Percentiles rank a stretch among this genome's conserved stretches.
Conservation (phyloP, 2,329 filamentous ascomycete species). For the Dactylellina leptospora region DNA sequence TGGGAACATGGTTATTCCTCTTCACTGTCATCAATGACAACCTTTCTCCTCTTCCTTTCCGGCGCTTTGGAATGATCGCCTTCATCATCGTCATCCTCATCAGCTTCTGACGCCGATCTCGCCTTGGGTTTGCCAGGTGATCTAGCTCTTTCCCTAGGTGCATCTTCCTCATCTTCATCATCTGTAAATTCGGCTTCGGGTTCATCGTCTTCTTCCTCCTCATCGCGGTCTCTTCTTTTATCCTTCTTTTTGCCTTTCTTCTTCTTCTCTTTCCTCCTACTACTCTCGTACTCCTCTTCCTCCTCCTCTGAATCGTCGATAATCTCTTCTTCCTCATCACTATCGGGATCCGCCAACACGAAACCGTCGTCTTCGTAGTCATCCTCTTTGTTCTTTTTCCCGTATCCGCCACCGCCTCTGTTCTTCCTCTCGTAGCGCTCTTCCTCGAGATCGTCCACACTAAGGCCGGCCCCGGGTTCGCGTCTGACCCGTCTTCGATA, state of each 20-base stretch:
- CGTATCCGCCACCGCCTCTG: slow-evolving; percentile 63
- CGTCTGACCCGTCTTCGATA: slow-evolving; percentile 58
- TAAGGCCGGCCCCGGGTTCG: slow-evolving; percentile 63
- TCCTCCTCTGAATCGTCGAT: slow-evolving; percentile 56
- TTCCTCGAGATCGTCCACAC: slow-evolving; percentile 68
- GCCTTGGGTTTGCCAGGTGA: slow-evolving; percentile 42
- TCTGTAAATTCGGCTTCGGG: slow-evolving; percentile 56
- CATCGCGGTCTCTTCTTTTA: slow-evolving; percentile 49
- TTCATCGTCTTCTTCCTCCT: slow-evolving; percentile 55
- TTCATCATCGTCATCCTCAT: slow-evolving; percentile 46
- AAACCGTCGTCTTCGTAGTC: slow-evolving; percentile 66
- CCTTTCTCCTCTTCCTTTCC: slow-evolving; percentile 63
- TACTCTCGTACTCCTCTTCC: slow-evolving; percentile 57
- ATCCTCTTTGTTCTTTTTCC: slow-evolving; percentile 65
- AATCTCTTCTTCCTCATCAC: slow-evolving; percentile 59
- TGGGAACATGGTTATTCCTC: slow-evolving; percentile 61
- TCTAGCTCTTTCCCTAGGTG: slow-evolving; percentile 23
- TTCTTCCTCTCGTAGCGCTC: slow-evolving; percentile 64
- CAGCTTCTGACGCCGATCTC: slow-evolving; percentile 36
- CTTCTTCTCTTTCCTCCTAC: slow-evolving; percentile 55
- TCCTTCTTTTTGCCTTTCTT: slow-evolving; percentile 50
- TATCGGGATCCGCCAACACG: slow-evolving; percentile 60
- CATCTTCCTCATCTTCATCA: slow-evolving; percentile 44
- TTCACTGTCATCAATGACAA: slow-evolving; percentile 64
- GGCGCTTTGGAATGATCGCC: slow-evolving; percentile 49